Evolutionary conservation across 2,329 filamentous ascomycete genomes (phyloP).

Genomic region (Talaromyces sp.): DNA sequence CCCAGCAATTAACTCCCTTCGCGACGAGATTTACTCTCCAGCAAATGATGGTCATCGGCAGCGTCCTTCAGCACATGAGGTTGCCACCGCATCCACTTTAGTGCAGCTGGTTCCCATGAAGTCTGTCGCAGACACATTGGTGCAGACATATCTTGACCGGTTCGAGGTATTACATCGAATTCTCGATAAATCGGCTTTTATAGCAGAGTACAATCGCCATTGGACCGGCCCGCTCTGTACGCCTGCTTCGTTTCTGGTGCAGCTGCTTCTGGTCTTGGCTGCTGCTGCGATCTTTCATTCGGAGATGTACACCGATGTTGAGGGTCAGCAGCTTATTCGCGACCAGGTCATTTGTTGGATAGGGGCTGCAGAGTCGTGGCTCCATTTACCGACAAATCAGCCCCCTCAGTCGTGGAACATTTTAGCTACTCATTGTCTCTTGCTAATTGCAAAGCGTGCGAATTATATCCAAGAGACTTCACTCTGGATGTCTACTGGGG

Average conservation of each 20-base stretch:
- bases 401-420: slow-evolving; percentile 3
- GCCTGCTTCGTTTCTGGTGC: neutral
- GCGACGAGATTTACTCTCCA: slow-evolving; percentile 2
- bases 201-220: slow-evolving; percentile 11
- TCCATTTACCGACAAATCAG: neutral
- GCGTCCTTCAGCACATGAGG: neutral
- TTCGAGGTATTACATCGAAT: slow-evolving; percentile 4
- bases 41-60: neutral
- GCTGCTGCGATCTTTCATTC: neutral
- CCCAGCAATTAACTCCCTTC: slow-evolving; percentile 7
- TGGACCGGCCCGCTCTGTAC: slow-evolving; percentile 1
- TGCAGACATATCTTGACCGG: slow-evolving; percentile 5
- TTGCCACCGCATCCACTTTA: neutral
- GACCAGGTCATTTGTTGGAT: neutral
- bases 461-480: neutral
- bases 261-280: slow-evolving; percentile 3
- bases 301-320: neutral
- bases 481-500: slow-evolving; percentile 46
- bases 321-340: neutral
- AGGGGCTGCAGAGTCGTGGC: slow-evolving; percentile 5
- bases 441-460: slow-evolving; percentile 7
- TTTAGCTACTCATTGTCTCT: slow-evolving; percentile 2
- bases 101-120: neutral
- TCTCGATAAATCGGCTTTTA: slow-evolving; percentile 10
- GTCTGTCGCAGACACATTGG: neutral